phyloP scores from a whole-genome alignment of 139 green algal genomes.

The Chlamydomonas incerta region DNA sequence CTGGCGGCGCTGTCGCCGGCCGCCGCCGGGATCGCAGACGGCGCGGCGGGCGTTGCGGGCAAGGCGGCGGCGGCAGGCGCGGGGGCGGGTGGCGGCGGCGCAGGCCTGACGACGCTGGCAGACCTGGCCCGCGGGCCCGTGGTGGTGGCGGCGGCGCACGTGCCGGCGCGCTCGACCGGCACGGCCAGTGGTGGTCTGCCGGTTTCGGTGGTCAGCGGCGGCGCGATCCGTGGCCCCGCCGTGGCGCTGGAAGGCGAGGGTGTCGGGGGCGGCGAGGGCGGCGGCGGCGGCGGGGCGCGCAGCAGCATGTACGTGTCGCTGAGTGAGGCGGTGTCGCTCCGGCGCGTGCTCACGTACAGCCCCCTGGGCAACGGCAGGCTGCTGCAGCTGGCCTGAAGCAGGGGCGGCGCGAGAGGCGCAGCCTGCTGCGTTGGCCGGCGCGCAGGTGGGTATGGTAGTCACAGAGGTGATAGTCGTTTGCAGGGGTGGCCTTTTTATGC shows the following conservation, averaged over 20 bases:
- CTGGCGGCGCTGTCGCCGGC: background rate
- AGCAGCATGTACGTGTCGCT: background rate
- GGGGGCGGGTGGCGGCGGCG: background rate
- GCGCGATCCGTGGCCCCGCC: background rate
- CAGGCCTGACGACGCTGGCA: background rate
- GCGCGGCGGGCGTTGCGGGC: background rate
- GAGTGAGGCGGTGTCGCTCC: constrained; percentile 30
- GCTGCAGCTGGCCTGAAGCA: constrained; percentile 14
- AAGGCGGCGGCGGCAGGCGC: background rate
- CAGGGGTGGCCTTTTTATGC: too few species aligned
- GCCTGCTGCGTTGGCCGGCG: too few species aligned
- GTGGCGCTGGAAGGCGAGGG: background rate
- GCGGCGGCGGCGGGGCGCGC: background rate
- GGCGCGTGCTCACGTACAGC: constrained; percentile 25
- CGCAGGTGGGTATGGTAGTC: too few species aligned
- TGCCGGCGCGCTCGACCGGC: background rate
- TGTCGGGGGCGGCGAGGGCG: too few species aligned
- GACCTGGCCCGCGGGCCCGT: constrained; percentile 12
- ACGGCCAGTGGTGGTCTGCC: background rate
- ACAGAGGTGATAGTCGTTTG: too few species aligned
- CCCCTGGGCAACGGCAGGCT: constrained; percentile 14
- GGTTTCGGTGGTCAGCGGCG: background rate
- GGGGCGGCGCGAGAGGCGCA: too few species aligned
- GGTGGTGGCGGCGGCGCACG: constrained; percentile 35
- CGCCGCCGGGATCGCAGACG: background rate